A percentile compares a stretch with the other conserved stretches of the same genome.
These are phyloP conservation scores for Ogataea zsoltii DNA, from an alignment of 805 yeast species.

Conservation along the genomic window DNA sequence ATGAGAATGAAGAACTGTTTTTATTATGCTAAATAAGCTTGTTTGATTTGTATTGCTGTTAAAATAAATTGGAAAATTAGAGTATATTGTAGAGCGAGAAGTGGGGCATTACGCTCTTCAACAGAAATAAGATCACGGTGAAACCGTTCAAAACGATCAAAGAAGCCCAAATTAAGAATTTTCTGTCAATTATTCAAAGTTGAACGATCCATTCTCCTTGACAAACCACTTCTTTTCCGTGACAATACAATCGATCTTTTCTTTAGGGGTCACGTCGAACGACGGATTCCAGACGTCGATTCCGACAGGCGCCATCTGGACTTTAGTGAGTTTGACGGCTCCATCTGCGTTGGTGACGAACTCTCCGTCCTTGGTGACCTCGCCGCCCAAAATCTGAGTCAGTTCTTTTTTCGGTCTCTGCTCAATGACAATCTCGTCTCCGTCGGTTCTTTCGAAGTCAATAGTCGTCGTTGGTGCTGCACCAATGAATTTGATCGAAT, in stretches of 20 bases:
- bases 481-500: constrained; percentile 78
- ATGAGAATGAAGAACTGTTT: constrained; percentile 1
- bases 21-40: background rate
- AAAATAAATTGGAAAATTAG: too few relatives aligned
- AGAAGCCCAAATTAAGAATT: too few relatives aligned
- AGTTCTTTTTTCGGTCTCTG: constrained; percentile 83
- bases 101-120: too few relatives aligned
- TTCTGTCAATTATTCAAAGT: constrained; percentile 11
- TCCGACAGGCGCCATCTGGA: constrained; percentile 82
- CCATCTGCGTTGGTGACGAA: constrained; percentile 31
- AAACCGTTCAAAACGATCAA: too few relatives aligned
- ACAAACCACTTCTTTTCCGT: constrained; percentile 70
- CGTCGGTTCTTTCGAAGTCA: constrained; percentile 64
- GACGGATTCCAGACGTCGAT: constrained; percentile 95
- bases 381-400: constrained; percentile 72
- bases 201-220: constrained; percentile 55
- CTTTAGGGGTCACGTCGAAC: constrained; percentile 88
- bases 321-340: constrained; percentile 42
- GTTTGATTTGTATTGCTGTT: constrained; percentile 2
- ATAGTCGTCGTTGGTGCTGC: constrained; percentile 96
- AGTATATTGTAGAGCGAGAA: too few relatives aligned
- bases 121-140: too few relatives aligned
- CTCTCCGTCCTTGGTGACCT: constrained; percentile 37
- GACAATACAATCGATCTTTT: constrained; percentile 81
- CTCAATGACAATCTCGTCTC: constrained; percentile 80